These are phyloP conservation scores for Sporothrix sp. DNA, from an alignment of 2,329 filamentous ascomycete genomes.

Conservation along the genomic window DNA sequence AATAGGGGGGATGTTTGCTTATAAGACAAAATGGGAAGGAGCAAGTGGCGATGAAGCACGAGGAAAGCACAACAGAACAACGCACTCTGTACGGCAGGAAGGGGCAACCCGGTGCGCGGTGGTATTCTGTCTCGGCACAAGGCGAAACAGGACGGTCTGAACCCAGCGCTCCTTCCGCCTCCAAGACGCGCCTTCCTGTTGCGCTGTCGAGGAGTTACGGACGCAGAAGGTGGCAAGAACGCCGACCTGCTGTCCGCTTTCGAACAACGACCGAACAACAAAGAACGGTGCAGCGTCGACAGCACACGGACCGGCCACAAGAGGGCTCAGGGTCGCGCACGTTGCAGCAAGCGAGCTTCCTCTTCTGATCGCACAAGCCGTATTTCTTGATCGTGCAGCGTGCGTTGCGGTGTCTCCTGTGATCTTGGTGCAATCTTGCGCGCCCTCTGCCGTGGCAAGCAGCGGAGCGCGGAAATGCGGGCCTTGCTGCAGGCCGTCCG, in stretches of 20 bases:
- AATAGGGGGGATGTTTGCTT: neutral
- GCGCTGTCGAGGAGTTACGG: too few relatives aligned
- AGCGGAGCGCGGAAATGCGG: too few relatives aligned
- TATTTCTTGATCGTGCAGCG: slow-evolving; percentile 7
- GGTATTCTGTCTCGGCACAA: neutral
- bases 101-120: neutral
- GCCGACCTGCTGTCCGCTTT: neutral
- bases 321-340: slow-evolving; percentile 1
- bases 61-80: neutral
- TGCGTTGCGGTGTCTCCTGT: neutral
- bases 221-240: neutral
- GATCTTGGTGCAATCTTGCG: slow-evolving; percentile 1
- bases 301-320: neutral
- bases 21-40: slow-evolving; percentile 5
- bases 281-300: neutral
- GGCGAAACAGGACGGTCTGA: neutral
- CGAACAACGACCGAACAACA: neutral
- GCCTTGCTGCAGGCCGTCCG: too few relatives aligned
- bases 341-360: slow-evolving; percentile 10
- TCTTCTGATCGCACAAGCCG: slow-evolving; percentile 1
- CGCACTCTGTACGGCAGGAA: neutral
- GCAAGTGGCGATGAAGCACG: neutral
- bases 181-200: too few relatives aligned
- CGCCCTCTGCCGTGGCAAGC: too few relatives aligned
- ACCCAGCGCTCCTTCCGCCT: slow-evolving; percentile 1